These are phyloP conservation scores for Ceratobasidium theobromae DNA, from an alignment of 1,284 basidiomycete species.

Conservation along the genomic window DNA sequence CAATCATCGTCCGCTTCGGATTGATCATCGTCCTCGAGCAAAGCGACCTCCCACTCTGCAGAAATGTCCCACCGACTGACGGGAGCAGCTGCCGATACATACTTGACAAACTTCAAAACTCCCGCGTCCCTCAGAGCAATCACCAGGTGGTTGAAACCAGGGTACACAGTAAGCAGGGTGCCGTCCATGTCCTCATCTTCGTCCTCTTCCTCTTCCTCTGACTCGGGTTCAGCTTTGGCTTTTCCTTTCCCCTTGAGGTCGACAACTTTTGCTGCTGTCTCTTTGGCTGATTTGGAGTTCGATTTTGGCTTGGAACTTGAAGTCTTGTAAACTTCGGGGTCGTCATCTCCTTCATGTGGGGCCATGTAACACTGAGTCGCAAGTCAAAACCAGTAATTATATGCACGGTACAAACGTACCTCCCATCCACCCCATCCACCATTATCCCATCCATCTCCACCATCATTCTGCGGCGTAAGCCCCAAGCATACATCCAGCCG, in stretches of 20 bases:
- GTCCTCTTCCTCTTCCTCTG: constrained; percentile 58
- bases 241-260: constrained; percentile 29
- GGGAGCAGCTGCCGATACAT: constrained; percentile 81
- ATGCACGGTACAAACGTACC: constrained; percentile 48
- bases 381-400: background rate
- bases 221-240: constrained; percentile 45
- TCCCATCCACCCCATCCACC: constrained; percentile 95
- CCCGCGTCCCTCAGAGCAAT: constrained; percentile 91
- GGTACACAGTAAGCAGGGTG: constrained; percentile 85
- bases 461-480: constrained; percentile 86
- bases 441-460: constrained; percentile 61
- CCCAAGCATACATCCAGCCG: constrained; percentile 89
- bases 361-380: constrained; percentile 82
- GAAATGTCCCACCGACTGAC: constrained; percentile 90
- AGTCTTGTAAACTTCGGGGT: constrained; percentile 90
- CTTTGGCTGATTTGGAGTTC: background rate
- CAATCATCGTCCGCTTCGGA: constrained; percentile 64
- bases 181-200: constrained; percentile 75
- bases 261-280: background rate
- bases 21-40: constrained; percentile 48
- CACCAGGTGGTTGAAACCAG: constrained; percentile 87
- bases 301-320: constrained; percentile 39
- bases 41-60: constrained; percentile 79
- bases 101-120: constrained; percentile 93
- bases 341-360: constrained; percentile 88